Evolutionary conservation across 257 asterid genomes (phyloP).

Genomic region (Scutellaria galericulata): DNA sequence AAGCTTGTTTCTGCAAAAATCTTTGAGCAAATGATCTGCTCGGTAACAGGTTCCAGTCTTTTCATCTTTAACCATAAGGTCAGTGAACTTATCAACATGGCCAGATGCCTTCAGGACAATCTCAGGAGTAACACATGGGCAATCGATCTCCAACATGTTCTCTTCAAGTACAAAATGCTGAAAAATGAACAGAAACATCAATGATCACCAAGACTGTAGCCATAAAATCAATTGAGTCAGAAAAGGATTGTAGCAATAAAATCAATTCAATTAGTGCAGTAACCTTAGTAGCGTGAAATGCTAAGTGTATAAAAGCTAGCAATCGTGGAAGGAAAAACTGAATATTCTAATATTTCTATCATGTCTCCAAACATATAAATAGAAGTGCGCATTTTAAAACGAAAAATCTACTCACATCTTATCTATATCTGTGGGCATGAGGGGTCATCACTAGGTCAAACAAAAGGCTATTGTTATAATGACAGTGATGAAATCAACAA

Average conservation of each 20-base stretch:
- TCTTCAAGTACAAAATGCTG: constrained; percentile 84
- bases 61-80: constrained; percentile 81
- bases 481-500: neutral
- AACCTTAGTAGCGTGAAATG: neutral
- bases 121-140: constrained; percentile 82
- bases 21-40: constrained; percentile 78
- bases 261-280: neutral
- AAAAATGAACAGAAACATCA: constrained; percentile 1
- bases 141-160: constrained; percentile 77
- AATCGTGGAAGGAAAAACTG: neutral
- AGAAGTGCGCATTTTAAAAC: neutral
- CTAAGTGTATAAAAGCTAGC: neutral
- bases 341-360: neutral
- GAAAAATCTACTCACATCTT: neutral
- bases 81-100: constrained; percentile 83
- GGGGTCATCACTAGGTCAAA: neutral
- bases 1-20: constrained; percentile 66
- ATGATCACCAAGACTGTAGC: neutral
- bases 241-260: neutral
- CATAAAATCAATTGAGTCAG: neutral
- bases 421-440: neutral
- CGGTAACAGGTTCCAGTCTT: constrained; percentile 67
- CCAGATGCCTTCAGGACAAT: constrained; percentile 78
- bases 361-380: neutral
- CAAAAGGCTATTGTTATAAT: neutral